These are phyloP conservation scores for Uronychia binucleata DNA, from an alignment of 73 alveolate genomes.

Conservation along the genomic window DNA sequence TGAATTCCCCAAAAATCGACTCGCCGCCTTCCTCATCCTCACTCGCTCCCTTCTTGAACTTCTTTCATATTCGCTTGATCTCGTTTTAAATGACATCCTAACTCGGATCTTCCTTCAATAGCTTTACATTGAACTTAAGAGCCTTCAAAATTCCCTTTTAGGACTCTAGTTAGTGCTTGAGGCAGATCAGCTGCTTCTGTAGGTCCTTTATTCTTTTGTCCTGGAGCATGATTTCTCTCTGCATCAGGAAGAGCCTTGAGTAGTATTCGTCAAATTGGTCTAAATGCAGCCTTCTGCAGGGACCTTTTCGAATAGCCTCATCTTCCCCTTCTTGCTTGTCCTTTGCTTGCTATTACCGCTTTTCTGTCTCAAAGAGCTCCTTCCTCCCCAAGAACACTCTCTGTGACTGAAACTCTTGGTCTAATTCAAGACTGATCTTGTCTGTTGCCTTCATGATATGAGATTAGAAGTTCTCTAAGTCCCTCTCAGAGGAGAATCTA, in stretches of 20 bases:
- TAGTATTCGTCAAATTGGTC: not conserved
- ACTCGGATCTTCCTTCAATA: not conserved
- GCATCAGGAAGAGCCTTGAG: not conserved
- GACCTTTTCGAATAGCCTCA: not conserved
- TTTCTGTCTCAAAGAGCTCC: not conserved
- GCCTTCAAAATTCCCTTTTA: not conserved
- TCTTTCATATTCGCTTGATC: not conserved
- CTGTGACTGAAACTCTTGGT: not conserved
- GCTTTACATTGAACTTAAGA: not conserved
- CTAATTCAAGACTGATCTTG: not conserved
- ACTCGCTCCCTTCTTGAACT: not conserved
- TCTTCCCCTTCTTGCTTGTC: not conserved
- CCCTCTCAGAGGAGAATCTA: not conserved
- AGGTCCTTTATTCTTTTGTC: not conserved
- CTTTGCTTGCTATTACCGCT: too few species aligned
- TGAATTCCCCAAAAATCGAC: not conserved
- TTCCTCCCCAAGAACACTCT: not conserved
- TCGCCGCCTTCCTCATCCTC: not conserved
- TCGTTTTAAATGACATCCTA: not conserved
- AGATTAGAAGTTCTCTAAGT: not conserved
- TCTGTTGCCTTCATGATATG: not conserved
- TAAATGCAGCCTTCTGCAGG: not conserved
- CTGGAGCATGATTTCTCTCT: not conserved
- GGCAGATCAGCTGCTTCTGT: not conserved
- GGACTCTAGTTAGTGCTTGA: not conserved